Conservation (phyloP, 2,329 filamentous ascomycete genomes). For the Ceratocystis cubensis region DNA sequence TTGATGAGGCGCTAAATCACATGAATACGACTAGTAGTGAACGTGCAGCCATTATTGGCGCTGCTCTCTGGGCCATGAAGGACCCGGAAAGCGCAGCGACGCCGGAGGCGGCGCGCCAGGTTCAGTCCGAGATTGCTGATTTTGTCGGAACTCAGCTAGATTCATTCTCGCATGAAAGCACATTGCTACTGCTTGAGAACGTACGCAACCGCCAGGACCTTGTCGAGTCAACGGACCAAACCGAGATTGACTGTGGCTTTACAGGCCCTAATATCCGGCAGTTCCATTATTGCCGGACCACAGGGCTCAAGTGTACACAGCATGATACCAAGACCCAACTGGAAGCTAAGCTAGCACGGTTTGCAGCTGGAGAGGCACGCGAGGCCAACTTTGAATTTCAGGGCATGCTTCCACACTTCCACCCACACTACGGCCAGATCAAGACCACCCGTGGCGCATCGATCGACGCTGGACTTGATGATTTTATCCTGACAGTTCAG, state of each 20-base stretch:
- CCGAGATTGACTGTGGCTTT: constrained; percentile 15
- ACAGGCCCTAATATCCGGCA: not conserved
- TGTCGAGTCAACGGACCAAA: not conserved
- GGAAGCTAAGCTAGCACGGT: constrained; percentile 4
- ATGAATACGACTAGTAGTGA: not conserved
- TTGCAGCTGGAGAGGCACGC: not conserved
- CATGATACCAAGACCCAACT: not conserved
- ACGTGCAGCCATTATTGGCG: not conserved
- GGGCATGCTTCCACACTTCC: constrained; percentile 19
- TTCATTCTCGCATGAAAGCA: not conserved
- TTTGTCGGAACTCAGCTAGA: not conserved
- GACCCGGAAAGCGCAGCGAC: not conserved
- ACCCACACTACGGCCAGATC: constrained; percentile 19
- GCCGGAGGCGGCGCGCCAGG: not conserved
- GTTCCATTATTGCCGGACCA: constrained; percentile 13
- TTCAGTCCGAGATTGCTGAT: not conserved
- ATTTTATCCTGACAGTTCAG: constrained; percentile 23
- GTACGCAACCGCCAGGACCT: not conserved
- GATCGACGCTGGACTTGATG: constrained; percentile 23
- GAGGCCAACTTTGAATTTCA: constrained; percentile 24
- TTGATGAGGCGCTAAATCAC: constrained; percentile 8
- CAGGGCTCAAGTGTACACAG: constrained; percentile 19
- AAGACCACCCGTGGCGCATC: constrained; percentile 21
- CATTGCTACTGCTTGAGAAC: not conserved
- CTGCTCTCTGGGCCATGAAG: not conserved